These are phyloP conservation scores for Westerdykella sp. DNA, from an alignment of 2,329 filamentous ascomycete genomes.

Conservation along the genomic window DNA sequence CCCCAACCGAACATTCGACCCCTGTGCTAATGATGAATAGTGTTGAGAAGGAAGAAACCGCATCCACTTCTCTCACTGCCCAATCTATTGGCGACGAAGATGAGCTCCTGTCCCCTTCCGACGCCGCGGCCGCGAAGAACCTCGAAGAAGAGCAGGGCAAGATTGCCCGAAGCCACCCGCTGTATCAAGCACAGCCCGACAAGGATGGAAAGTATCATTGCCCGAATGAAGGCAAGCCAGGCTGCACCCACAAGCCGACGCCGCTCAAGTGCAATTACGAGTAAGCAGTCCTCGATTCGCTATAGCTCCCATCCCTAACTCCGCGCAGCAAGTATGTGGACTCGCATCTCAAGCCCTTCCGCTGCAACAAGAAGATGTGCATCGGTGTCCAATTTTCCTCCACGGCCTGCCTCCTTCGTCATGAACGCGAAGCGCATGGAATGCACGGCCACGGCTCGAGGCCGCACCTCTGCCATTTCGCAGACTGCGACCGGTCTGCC, in stretches of 20 bases:
- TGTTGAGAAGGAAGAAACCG: constrained; percentile 23
- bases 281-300: constrained; percentile 52
- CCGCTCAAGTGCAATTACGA: constrained; percentile 99
- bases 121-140: constrained; percentile 28
- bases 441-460: constrained; percentile 93
- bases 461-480: constrained; percentile 81
- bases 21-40: constrained; percentile 4
- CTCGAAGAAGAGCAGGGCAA: constrained; percentile 36
- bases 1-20: not conserved
- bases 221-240: constrained; percentile 67
- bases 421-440: constrained; percentile 92
- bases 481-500: constrained; percentile 77
- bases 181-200: constrained; percentile 62
- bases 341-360: constrained; percentile 93
- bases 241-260: constrained; percentile 86
- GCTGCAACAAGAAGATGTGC: constrained; percentile 81
- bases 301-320: constrained; percentile 12
- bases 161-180: constrained; percentile 49
- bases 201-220: constrained; percentile 87
- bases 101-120: constrained; percentile 21
- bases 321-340: constrained; percentile 82
- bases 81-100: constrained; percentile 28
- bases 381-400: constrained; percentile 87
- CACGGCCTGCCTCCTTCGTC: constrained; percentile 86
- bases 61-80: constrained; percentile 15